phyloP scores from a whole-genome alignment of 208 protist genomes.

The Angomonas ambiguus region DNA sequence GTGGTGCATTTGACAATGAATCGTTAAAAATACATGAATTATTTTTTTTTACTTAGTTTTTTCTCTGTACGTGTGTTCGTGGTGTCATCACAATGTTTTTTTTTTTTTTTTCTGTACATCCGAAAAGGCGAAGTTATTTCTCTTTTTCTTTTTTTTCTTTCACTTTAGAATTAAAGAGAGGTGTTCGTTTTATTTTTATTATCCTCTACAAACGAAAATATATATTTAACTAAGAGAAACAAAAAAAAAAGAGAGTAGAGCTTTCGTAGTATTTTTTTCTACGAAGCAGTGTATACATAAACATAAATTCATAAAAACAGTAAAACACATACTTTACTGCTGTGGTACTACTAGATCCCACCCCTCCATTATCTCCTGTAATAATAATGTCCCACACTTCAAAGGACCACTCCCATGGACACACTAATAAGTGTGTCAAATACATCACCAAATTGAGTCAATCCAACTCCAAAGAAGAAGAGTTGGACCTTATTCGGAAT shows the following conservation, averaged over 20 bases:
- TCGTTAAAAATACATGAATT: neutral
- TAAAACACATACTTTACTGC: too few relatives aligned
- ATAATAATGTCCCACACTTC: slow-evolving; percentile 11
- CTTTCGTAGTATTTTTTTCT: neutral
- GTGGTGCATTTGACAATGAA: neutral
- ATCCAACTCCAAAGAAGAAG: slow-evolving; percentile 74
- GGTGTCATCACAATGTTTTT: neutral
- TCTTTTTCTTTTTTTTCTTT: slow-evolving; percentile 11
- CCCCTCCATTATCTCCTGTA: neutral
- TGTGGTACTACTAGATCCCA: neutral
- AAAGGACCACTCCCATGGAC: slow-evolving; percentile 36
- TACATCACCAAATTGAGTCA: slow-evolving; percentile 67
- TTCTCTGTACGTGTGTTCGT: neutral
- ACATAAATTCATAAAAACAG: neutral
- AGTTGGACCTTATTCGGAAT: slow-evolving; percentile 58
- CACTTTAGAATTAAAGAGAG: neutral
- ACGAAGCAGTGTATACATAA: neutral
- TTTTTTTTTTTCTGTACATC: neutral
- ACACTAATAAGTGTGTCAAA: slow-evolving; percentile 57
- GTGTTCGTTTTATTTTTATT: neutral
- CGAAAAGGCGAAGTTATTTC: neutral
- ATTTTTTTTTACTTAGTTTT: neutral
- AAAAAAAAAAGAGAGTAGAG: neutral
- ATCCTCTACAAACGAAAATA: neutral
- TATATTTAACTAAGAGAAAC: neutral